These are phyloP conservation scores for Astrothelium macrocarpum DNA, from an alignment of 495 filamentous ascomycete genomes.

Conservation along the genomic window DNA sequence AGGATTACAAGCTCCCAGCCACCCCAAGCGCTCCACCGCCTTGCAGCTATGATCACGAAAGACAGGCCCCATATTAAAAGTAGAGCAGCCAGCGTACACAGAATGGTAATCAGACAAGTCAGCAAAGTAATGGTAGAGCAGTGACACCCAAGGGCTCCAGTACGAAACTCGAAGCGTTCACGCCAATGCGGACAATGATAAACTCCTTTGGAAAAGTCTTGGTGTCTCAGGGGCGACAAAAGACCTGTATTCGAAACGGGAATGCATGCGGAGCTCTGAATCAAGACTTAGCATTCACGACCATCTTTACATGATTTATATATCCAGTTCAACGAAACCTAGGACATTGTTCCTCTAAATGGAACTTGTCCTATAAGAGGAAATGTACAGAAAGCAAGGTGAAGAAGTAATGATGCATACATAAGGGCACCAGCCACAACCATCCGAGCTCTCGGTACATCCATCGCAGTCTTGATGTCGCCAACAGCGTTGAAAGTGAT, in stretches of 20 bases:
- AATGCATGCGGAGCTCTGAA: slow-evolving; percentile 4
- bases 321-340: neutral
- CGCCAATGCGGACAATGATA: neutral
- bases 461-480: neutral
- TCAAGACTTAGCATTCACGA: neutral
- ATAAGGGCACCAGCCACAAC: slow-evolving; percentile 1
- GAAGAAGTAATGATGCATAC: slow-evolving; percentile 2
- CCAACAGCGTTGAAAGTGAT: neutral
- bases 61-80: neutral
- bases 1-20: neutral
- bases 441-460: slow-evolving; percentile 1
- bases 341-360: neutral
- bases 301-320: neutral
- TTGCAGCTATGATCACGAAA: neutral
- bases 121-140: neutral
- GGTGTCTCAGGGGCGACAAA: neutral
- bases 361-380: too few species aligned
- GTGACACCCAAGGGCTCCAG: neutral
- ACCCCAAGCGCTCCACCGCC: neutral
- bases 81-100: slow-evolving; percentile 1
- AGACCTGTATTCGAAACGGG: neutral
- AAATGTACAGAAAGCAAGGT: too few species aligned
- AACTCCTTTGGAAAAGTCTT: neutral
- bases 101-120: neutral
- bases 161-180: slow-evolving; percentile 2